A percentile compares a stretch with the other conserved stretches of the same genome.
Conservation (phyloP, 2,329 filamentous ascomycete genomes). For the Myriangium duriaei region DNA sequence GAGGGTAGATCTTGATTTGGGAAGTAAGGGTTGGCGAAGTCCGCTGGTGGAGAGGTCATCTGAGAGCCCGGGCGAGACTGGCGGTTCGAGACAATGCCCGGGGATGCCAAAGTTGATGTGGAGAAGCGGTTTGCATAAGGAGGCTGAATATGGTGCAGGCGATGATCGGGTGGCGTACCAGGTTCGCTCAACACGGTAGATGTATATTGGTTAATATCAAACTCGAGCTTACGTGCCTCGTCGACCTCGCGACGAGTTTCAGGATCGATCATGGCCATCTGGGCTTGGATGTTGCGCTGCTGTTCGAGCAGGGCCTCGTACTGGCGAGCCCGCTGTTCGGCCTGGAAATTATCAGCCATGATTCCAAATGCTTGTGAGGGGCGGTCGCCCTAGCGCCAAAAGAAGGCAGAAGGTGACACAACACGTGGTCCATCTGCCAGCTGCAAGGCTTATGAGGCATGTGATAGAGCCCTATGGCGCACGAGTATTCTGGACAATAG, state of each 20-base stretch:
- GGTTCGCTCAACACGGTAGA: constrained; percentile 82
- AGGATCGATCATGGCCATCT: constrained; percentile 81
- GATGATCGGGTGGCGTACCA: constrained; percentile 74
- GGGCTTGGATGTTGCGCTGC: constrained; percentile 76
- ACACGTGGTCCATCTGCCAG: too few species aligned
- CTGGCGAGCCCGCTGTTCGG: constrained; percentile 87
- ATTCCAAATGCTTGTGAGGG: not conserved
- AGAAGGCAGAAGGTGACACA: too few species aligned
- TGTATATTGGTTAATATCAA: constrained; percentile 52
- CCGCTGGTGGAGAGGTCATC: constrained; percentile 63
- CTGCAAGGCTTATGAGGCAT: too few species aligned
- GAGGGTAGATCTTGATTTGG: constrained; percentile 48
- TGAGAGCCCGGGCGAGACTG: constrained; percentile 66
- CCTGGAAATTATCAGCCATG: constrained; percentile 39
- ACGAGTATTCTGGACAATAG: too few species aligned
- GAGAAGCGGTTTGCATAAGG: constrained; percentile 82
- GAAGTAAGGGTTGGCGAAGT: constrained; percentile 40
- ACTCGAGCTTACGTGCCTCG: constrained; percentile 74
- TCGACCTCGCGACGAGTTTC: constrained; percentile 72
- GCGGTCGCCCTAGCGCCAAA: not conserved
- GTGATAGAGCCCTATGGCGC: too few species aligned
- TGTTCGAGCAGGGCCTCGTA: constrained; percentile 86
- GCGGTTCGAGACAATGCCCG: constrained; percentile 50
- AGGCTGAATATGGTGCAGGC: constrained; percentile 42
- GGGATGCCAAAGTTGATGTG: constrained; percentile 72